Base-by-base conservation (phyloP, 2,329 filamentous ascomycete genomes). In the Venturia asperata region DNA sequence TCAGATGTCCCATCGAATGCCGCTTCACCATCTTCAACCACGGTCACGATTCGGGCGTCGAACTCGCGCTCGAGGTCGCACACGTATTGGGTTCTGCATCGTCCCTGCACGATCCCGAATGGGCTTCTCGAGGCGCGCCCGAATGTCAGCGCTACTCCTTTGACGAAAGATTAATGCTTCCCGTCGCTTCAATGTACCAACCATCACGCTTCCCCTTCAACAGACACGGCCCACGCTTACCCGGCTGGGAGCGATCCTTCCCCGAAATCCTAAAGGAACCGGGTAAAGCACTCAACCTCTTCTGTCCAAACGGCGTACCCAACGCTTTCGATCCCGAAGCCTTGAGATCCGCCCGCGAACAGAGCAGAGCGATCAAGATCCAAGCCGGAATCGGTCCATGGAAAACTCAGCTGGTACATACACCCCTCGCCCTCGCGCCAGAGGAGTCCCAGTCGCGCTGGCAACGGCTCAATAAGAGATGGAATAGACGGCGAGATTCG, bases 121-220 rank as follows among this genome's bases (percentile, higher is more conserved):
- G 49, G 49, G 49, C 49, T 10, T 55, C 49, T 30, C 49, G 49
- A 34, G 49, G 49, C 30, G 24, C 49, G 27, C 49, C 49, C 1
- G 49, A 55, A 55, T 55, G 49, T 5, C 49, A 55, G 27, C 24
- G 49, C 7, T 55, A 55, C 17, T 55, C 49, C 34, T 55, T 55
- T 10, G 49, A 55, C 15, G 49, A 55, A 19, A 34, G 27, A 55
- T 34, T 24, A 10, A 13, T 55, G n/a, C 15, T 55, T 34, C 24
- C 24, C 17, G 24, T 30, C n/a, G 27, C 27, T 3, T 34, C 49
- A 15, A 30, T 55, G 49, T 30, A 55, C 49, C 24, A 55, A 1
- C 49, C 24, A 13, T 55, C 49, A 55, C 49, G 49, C 1, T 55
- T 55, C 13, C 24, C 49, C 2, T 34, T 27, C 27, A 34, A 55